A percentile compares a stretch with the other conserved stretches of the same genome.
Conservation (phyloP, 345 rosid species). For the Brassica incana region DNA sequence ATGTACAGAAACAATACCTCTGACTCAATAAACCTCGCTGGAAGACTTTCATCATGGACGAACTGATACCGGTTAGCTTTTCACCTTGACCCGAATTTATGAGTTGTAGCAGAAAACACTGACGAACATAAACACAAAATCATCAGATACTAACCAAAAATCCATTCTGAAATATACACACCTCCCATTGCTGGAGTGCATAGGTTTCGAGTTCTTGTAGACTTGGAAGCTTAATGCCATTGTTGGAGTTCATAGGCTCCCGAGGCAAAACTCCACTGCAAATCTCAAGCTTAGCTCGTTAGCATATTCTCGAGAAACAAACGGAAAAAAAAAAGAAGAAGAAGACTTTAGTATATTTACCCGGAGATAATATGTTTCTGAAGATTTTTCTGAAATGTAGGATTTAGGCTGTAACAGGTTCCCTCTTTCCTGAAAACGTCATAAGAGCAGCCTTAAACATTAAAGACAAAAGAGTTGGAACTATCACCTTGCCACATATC, state of each 20-base stretch:
- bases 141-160: slow-evolving; percentile 42
- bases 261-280: slow-evolving; percentile 88
- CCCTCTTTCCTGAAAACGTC: slow-evolving; percentile 62
- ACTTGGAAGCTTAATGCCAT: slow-evolving; percentile 68
- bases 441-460: neutral
- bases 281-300: slow-evolving; percentile 27
- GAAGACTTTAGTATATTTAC: slow-evolving; percentile 30
- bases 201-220: slow-evolving; percentile 73
- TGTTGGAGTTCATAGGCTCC: slow-evolving; percentile 70
- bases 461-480: neutral
- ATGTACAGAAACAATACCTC: slow-evolving; percentile 46
- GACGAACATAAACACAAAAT: slow-evolving; percentile 39
- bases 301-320: neutral
- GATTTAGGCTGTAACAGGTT: slow-evolving; percentile 64
- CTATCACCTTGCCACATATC: neutral
- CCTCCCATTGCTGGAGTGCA: slow-evolving; percentile 96
- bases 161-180: slow-evolving; percentile 35
- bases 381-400: slow-evolving; percentile 75
- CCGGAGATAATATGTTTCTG: slow-evolving; percentile 71
- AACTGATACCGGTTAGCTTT: slow-evolving; percentile 64
- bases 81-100: slow-evolving; percentile 80
- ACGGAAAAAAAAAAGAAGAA: no score
- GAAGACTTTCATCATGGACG: slow-evolving; percentile 87
- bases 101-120: slow-evolving; percentile 94
- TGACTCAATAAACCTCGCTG: slow-evolving; percentile 87